Evolutionary conservation across 1,139 yeast genomes (phyloP).

Genomic region (Hanseniaspora sp.): DNA sequence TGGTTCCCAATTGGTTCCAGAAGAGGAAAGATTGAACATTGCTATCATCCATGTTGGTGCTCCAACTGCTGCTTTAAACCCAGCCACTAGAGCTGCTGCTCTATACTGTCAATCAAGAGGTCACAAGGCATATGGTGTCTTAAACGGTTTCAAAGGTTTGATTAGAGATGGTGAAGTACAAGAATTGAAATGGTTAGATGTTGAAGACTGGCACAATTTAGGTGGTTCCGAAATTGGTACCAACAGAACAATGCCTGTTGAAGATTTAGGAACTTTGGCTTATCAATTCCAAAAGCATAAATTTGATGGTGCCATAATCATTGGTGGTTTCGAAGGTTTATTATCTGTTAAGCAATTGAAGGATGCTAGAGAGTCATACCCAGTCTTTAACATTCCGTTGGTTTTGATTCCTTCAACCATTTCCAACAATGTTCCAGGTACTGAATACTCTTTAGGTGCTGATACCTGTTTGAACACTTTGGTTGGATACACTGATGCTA

Average conservation of each 20-base stretch:
- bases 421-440: constrained; percentile 75
- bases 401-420: constrained; percentile 72
- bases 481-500: constrained; percentile 67
- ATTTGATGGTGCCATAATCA: constrained; percentile 61
- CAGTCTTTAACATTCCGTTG: constrained; percentile 66
- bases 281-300: constrained; percentile 62
- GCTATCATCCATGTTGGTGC: constrained; percentile 75
- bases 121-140: constrained; percentile 60
- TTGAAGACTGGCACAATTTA: constrained; percentile 60
- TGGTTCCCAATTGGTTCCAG: constrained; percentile 44
- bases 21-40: constrained; percentile 46
- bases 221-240: constrained; percentile 83
- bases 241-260: constrained; percentile 58
- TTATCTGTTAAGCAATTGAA: constrained; percentile 57
- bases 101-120: constrained; percentile 66
- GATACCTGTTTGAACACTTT: constrained; percentile 70
- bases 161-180: constrained; percentile 63
- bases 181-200: constrained; percentile 53
- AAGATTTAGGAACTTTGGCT: constrained; percentile 64
- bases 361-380: constrained; percentile 51
- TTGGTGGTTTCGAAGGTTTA: constrained; percentile 78
- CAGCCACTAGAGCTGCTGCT: constrained; percentile 67
- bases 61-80: constrained; percentile 71
- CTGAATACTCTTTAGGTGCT: constrained; percentile 67
- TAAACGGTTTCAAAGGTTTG: constrained; percentile 66